Conservation (phyloP, 352 stramenopile species). For the Globisporangium spiculum region DNA sequence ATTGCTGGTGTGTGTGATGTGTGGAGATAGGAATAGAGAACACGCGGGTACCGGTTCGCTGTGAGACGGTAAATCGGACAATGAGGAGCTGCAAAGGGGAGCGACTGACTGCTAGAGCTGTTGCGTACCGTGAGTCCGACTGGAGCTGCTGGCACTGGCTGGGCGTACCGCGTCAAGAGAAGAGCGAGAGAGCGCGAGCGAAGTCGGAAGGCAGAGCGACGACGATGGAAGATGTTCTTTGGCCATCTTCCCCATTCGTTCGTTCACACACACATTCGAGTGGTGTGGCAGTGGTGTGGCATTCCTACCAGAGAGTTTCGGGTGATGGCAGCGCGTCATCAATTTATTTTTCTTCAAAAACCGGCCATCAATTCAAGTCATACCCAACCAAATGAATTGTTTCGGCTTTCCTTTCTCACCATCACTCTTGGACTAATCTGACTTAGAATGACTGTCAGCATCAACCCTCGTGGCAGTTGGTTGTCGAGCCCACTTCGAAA, state of each 20-base stretch:
- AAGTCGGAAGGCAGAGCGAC: slow-evolving; percentile 7
- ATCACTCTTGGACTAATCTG: too few species aligned
- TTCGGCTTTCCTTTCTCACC: too few species aligned
- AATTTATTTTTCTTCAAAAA: too few species aligned
- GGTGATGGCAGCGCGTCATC: background rate
- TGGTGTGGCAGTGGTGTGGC: background rate
- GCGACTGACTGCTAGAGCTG: too few species aligned
- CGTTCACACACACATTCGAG: background rate
- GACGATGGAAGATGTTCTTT: slow-evolving; percentile 3
- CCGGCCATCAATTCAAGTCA: too few species aligned
- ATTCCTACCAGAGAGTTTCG: background rate
- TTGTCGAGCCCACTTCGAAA: too few species aligned
- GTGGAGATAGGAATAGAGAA: background rate
- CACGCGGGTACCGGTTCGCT: background rate
- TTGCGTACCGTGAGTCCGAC: background rate
- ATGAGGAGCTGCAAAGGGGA: background rate
- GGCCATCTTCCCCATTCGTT: slow-evolving; percentile 1
- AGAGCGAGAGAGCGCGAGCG: background rate
- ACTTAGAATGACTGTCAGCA: too few species aligned
- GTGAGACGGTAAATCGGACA: background rate
- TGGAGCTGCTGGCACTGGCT: background rate
- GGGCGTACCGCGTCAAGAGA: background rate
- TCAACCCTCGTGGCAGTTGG: too few species aligned
- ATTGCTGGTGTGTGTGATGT: background rate
- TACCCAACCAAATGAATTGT: too few species aligned